Conservation (phyloP, 805 yeast species). For the Scheffersomyces stipitis region DNA sequence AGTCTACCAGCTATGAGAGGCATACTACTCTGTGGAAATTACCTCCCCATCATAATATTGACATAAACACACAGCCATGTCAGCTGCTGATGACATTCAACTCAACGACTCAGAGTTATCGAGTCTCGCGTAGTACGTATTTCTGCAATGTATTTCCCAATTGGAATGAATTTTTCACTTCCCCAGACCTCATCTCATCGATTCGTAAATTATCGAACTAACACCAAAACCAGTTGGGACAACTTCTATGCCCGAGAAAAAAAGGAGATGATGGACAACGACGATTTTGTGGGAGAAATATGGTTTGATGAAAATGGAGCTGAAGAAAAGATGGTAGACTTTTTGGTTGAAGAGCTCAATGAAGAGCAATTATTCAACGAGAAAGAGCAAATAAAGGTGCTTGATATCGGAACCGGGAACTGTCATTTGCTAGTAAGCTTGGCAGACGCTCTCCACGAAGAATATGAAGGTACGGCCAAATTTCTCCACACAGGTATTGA, state of each 20-base stretch:
- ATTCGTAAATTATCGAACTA: too few species aligned
- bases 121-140: slow-evolving; percentile 69
- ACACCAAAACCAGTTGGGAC: slow-evolving; percentile 74
- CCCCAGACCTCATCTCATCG: background rate
- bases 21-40: too few species aligned
- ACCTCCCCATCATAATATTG: too few species aligned
- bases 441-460: slow-evolving; percentile 58
- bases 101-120: slow-evolving; percentile 82
- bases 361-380: slow-evolving; percentile 20
- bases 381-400: slow-evolving; percentile 38
- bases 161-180: background rate
- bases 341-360: slow-evolving; percentile 53
- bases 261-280: slow-evolving; percentile 67
- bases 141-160: background rate
- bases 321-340: slow-evolving; percentile 77
- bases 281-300: slow-evolving; percentile 88
- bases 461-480: slow-evolving; percentile 42
- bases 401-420: slow-evolving; percentile 95
- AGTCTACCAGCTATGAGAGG: too few species aligned
- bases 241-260: slow-evolving; percentile 75
- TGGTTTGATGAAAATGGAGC: slow-evolving; percentile 98
- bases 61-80: too few species aligned
- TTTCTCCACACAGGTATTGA: slow-evolving; percentile 64
- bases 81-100: slow-evolving; percentile 33
- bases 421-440: slow-evolving; percentile 83